These are phyloP conservation scores for Sporopachydermia quercuum DNA, from an alignment of 805 yeast species.

Conservation along the genomic window DNA sequence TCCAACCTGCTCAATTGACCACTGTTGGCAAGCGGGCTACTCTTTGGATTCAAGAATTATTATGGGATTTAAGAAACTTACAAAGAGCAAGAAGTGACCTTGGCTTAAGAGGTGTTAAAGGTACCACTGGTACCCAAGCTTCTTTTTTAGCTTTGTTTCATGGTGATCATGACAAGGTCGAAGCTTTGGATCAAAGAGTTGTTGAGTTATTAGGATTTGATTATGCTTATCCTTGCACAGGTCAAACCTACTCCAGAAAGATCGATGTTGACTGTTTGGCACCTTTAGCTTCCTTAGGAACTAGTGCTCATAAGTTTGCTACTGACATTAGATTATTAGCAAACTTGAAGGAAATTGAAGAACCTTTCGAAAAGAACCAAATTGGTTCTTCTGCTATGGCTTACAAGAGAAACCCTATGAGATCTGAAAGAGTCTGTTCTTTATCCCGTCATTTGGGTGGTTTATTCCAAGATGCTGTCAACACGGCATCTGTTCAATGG, in stretches of 20 bases:
- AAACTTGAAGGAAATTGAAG: constrained; percentile 93
- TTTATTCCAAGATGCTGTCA: constrained; percentile 81
- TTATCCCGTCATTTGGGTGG: constrained; percentile 91
- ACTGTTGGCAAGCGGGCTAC: constrained; percentile 98
- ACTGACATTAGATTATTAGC: constrained; percentile 94
- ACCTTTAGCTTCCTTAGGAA: constrained; percentile 90
- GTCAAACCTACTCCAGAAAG: constrained; percentile 98
- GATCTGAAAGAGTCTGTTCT: constrained; percentile 98
- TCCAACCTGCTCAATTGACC: constrained; percentile 98
- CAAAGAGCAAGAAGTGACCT: constrained; percentile 91
- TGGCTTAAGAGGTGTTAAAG: constrained; percentile 96
- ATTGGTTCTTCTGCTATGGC: constrained; percentile 99
- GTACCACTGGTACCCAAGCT: constrained; percentile 98
- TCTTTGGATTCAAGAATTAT: constrained; percentile 90
- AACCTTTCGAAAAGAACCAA: constrained; percentile 97
- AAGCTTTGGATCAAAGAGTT: constrained; percentile 78
- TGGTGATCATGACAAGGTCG: constrained; percentile 95
- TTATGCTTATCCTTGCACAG: constrained; percentile 92
- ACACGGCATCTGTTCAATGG: constrained; percentile 98
- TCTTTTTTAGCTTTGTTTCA: constrained; percentile 91
- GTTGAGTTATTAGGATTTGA: constrained; percentile 89
- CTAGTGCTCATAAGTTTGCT: constrained; percentile 93
- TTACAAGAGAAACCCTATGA: constrained; percentile 98
- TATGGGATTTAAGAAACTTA: constrained; percentile 96
- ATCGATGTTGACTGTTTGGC: constrained; percentile 89